Conservation (phyloP, 2,329 filamentous ascomycete genomes). For the Alternaria longipes region DNA sequence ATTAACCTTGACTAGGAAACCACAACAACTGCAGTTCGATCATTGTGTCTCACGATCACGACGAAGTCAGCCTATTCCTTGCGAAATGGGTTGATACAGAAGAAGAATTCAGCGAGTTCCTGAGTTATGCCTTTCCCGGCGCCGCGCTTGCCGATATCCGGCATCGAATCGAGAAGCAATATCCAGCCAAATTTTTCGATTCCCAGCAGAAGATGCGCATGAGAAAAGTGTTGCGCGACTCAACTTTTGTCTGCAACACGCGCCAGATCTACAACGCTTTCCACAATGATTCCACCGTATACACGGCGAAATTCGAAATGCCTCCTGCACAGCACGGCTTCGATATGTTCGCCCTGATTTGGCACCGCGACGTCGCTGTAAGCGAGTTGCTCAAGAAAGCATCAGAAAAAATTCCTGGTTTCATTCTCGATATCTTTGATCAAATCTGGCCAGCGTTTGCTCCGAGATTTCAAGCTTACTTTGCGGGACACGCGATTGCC, state of each 20-base stretch:
- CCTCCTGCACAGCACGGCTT: neutral
- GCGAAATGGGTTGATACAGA: neutral
- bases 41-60: neutral
- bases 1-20: neutral
- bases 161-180: neutral
- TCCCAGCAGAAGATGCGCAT: neutral
- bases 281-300: neutral
- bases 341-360: neutral
- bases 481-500: neutral
- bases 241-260: neutral
- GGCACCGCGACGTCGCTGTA: neutral
- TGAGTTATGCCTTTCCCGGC: neutral
- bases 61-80: neutral
- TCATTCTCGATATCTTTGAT: neutral
- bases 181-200: neutral
- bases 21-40: neutral
- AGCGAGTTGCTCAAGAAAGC: neutral
- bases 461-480: neutral
- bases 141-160: neutral
- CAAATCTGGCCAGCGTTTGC: accelerated
- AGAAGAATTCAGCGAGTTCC: neutral
- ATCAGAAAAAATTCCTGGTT: neutral
- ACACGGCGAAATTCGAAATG: neutral
- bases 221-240: neutral
- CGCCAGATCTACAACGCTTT: neutral